Evolutionary conservation across 805 yeast genomes (phyloP).

Genomic region (Lipomyces sp.): DNA sequence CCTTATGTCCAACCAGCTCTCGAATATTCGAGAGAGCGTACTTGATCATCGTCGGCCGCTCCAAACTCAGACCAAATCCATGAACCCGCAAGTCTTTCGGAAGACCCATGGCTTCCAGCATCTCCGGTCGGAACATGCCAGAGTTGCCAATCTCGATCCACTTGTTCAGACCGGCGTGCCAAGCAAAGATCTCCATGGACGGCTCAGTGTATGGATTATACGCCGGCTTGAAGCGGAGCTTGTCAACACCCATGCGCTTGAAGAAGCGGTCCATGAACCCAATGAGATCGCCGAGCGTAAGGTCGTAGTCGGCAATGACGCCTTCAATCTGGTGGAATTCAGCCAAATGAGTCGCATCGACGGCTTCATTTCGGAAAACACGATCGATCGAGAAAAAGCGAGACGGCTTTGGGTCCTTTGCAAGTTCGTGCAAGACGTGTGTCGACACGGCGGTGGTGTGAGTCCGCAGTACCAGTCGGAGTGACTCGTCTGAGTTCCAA

Average conservation of each 20-base stretch:
- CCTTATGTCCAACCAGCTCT: slow-evolving; percentile 96
- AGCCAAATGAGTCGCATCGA: slow-evolving; percentile 98
- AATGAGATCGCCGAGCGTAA: slow-evolving; percentile 92
- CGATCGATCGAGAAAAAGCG: slow-evolving; percentile 95
- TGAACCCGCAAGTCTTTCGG: slow-evolving; percentile 90
- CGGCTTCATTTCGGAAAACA: slow-evolving; percentile 99
- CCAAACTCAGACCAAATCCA: slow-evolving; percentile 96
- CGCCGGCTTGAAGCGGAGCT: slow-evolving; percentile 96
- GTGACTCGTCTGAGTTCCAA: slow-evolving; percentile 89
- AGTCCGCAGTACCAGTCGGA: slow-evolving; percentile 89
- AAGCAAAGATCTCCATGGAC: slow-evolving; percentile 93
- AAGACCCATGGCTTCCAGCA: slow-evolving; percentile 97
- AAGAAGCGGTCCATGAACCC: slow-evolving; percentile 98
- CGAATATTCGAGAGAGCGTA: slow-evolving; percentile 93
- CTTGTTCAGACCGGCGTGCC: slow-evolving; percentile 88
- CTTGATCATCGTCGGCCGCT: slow-evolving; percentile 99
- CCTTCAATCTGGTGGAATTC: slow-evolving; percentile 99
- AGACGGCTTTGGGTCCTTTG: slow-evolving; percentile 59
- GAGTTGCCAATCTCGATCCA: slow-evolving; percentile 99
- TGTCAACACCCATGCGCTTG: slow-evolving; percentile 93
- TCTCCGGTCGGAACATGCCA: slow-evolving; percentile 99
- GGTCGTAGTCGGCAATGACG: slow-evolving; percentile 92
- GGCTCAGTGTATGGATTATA: slow-evolving; percentile 99
- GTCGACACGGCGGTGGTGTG: slow-evolving; percentile 96
- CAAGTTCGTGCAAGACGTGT: slow-evolving; percentile 79